phyloP scores from a whole-genome alignment of 106 monocot genomes.

The Phalaenopsis equestris region DNA sequence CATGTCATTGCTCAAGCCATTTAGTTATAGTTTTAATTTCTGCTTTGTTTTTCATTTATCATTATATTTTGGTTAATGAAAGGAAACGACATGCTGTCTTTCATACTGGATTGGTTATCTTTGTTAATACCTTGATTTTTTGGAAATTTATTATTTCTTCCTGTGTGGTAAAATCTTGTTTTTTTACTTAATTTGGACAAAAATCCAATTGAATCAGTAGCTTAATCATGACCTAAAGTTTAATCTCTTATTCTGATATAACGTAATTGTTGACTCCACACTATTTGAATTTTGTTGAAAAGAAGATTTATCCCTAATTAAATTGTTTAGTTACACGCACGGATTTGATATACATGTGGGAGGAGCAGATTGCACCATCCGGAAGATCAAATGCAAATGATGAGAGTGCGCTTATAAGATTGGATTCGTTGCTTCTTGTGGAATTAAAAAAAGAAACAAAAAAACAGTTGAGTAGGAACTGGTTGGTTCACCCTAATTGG shows the following conservation, averaged over 20 bases:
- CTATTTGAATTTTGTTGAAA: neutral
- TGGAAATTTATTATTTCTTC: conserved; percentile 1
- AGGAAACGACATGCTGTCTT: neutral
- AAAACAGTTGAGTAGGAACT: neutral
- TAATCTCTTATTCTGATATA: neutral
- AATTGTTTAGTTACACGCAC: neutral
- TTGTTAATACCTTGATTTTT: neutral
- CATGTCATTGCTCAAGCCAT: neutral
- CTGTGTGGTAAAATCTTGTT: neutral
- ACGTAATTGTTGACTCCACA: neutral
- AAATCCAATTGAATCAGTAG: neutral
- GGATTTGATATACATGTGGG: neutral
- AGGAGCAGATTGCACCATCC: neutral
- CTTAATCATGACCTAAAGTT: neutral
- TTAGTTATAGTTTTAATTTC: neutral
- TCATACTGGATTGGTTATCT: neutral
- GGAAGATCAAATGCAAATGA: neutral
- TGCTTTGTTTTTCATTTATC: neutral
- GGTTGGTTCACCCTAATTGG: neutral
- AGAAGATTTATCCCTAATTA: neutral
- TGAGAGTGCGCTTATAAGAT: neutral
- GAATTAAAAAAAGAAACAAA: neutral
- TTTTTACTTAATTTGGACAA: neutral
- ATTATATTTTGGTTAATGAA: neutral
- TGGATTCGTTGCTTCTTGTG: neutral